These are phyloP conservation scores for Sphaerosporella brunnea DNA, from an alignment of 495 filamentous ascomycete species.

Conservation along the genomic window DNA sequence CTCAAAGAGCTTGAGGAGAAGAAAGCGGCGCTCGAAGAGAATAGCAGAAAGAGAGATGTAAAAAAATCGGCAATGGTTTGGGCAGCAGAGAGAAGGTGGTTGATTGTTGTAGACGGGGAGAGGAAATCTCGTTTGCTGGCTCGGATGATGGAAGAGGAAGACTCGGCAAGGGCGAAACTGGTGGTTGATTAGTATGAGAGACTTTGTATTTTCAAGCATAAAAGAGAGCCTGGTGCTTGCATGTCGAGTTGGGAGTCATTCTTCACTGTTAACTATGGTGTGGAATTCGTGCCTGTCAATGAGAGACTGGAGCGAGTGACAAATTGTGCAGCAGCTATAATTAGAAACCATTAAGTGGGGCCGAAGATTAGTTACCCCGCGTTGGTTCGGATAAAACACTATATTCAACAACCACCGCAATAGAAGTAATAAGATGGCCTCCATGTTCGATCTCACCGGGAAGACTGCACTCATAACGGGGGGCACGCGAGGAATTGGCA, in stretches of 20 bases:
- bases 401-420: not conserved
- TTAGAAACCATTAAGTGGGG: too few species aligned
- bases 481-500: conserved; percentile 73
- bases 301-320: not conserved
- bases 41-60: not conserved
- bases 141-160: not conserved
- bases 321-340: not conserved
- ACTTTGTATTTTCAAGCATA: too few species aligned
- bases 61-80: not conserved
- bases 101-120: not conserved
- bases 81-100: not conserved
- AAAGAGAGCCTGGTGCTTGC: too few species aligned
- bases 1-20: not conserved
- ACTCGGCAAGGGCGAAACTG: not conserved
- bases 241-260: not conserved
- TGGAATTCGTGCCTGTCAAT: not conserved
- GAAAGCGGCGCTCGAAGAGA: not conserved
- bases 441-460: conserved; percentile 39
- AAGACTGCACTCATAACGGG: conserved; percentile 76
- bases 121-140: not conserved
- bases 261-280: not conserved
- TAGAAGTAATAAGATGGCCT: not conserved
- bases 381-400: not conserved
- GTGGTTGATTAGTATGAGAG: too few species aligned
- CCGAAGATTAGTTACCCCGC: too few species aligned